Base-by-base conservation (phyloP, 805 yeast genomes). In the Metschnikowia drakensbergensis region DNA sequence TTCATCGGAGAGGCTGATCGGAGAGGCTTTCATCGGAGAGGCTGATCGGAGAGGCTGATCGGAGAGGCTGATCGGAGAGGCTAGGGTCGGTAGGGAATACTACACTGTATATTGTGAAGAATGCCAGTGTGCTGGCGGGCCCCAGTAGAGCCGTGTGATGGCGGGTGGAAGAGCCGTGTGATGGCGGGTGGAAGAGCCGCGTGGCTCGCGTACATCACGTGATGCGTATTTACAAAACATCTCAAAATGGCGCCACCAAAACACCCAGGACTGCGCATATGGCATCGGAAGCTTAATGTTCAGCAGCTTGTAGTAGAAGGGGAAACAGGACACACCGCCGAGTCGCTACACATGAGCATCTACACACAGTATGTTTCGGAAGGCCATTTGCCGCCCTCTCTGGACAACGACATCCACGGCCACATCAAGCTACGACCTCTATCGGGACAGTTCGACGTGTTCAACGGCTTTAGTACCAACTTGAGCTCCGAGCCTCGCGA, bases 301-400 rank as follows among this genome's bases (percentile, higher is more conserved):
- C 23, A 17, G 23, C 27, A 9, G n/a, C 27, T 5, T 11, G 11
- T 6, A 23, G 23, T 11, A 17, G 17, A 17, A 17, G 17, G 17
- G 2, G 17, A 17, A 17, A 17, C 17, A 17, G 17, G 17, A 17
- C 17, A 17, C 17, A 17, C 17, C 17, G 17, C 17, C 17, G 17
- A 17, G 11, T 22, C 6, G 28, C 27, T n/a, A 34, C 32, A 37
- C 29, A 71, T 69, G 75, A 61, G 73, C 43, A 63, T 71, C 28
- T 72, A 72, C 54, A 65, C 62, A 28, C 62, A 72, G 27, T 69
- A 70, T 45, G 72, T 67, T 33, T 66, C 74, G 10, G 65, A 70
- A 17, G 72, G 49, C 42, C 35, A 51, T 25, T 2, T 23, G 28
- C 29, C 29, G 10, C 34, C 13, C 36, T 29, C 11, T 23, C 25